phyloP scores from a whole-genome alignment of 768 basidiomycete species.

The Hygrophorus pudorinus region DNA sequence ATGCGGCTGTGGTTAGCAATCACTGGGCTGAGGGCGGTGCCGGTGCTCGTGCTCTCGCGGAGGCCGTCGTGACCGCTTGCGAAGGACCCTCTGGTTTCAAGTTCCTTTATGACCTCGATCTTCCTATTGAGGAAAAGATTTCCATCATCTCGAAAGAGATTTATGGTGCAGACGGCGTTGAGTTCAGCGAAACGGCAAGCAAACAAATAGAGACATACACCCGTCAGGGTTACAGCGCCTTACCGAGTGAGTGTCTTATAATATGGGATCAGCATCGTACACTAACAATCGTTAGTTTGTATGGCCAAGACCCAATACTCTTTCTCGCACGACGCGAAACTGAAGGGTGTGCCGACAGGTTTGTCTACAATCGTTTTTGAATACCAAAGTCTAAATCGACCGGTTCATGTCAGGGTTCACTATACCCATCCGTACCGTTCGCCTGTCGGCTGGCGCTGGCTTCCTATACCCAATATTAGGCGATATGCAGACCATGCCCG shows the following conservation, averaged over 20 bases:
- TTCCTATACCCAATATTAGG: slow-evolving; percentile 95
- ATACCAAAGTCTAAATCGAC: background rate
- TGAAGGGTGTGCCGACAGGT: slow-evolving; percentile 85
- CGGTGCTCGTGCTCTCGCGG: slow-evolving; percentile 82
- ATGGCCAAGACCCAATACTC: slow-evolving; percentile 99
- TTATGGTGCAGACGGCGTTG: slow-evolving; percentile 89
- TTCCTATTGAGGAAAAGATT: slow-evolving; percentile 85
- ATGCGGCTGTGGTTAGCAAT: slow-evolving; percentile 90
- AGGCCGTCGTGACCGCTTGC: slow-evolving; percentile 85
- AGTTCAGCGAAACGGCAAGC: slow-evolving; percentile 75
- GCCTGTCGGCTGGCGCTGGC: slow-evolving; percentile 86
- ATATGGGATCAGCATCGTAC: slow-evolving; percentile 1
- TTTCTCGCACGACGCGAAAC: slow-evolving; percentile 87
- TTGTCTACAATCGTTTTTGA: slow-evolving; percentile 10
- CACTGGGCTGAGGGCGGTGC: slow-evolving; percentile 97
- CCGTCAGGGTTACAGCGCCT: slow-evolving; percentile 70
- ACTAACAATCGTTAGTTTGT: slow-evolving; percentile 48
- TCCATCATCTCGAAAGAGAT: slow-evolving; percentile 79
- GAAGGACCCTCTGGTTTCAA: slow-evolving; percentile 78
- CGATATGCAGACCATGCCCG: slow-evolving; percentile 98
- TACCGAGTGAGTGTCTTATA: slow-evolving; percentile 52
- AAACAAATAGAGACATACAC: slow-evolving; percentile 88
- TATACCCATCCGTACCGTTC: slow-evolving; percentile 81
- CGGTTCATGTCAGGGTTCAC: slow-evolving; percentile 58
- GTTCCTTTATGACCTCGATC: slow-evolving; percentile 84